Evolutionary conservation across 345 rosid genomes (phyloP).

Genomic region (Gossypium sturtianum): DNA sequence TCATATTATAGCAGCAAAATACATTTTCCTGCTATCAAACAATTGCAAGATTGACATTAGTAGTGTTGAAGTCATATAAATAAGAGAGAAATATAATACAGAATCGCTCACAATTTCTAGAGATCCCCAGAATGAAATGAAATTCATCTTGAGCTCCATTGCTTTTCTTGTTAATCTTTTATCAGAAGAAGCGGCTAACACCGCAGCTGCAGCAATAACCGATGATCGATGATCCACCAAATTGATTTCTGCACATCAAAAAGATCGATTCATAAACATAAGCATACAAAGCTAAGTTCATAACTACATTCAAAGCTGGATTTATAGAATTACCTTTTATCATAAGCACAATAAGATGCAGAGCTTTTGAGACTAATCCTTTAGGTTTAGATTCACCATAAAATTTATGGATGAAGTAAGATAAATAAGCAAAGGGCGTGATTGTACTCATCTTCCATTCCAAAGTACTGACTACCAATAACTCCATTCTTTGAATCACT

Average conservation of each 20-base stretch:
- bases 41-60: slow-evolving; percentile 5
- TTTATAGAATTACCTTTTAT: slow-evolving; percentile 42
- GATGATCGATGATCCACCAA: slow-evolving; percentile 63
- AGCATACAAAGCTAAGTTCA: neutral
- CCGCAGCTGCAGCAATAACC: slow-evolving; percentile 62
- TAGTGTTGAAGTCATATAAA: neutral
- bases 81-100: neutral
- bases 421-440: slow-evolving; percentile 71
- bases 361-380: slow-evolving; percentile 37
- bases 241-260: slow-evolving; percentile 43
- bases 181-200: slow-evolving; percentile 45
- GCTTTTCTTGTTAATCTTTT: slow-evolving; percentile 42
- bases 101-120: slow-evolving; percentile 42
- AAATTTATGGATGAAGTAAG: slow-evolving; percentile 47
- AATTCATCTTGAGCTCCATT: slow-evolving; percentile 40
- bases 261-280: neutral
- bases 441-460: slow-evolving; percentile 64
- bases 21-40: slow-evolving; percentile 52
- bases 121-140: slow-evolving; percentile 43
- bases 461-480: slow-evolving; percentile 55
- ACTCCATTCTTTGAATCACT: slow-evolving; percentile 61
- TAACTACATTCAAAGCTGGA: neutral
- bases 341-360: slow-evolving; percentile 40
- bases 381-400: slow-evolving; percentile 25
- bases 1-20: slow-evolving; percentile 47